Base-by-base conservation (phyloP, 331 rosid species). In the Stylosanthes scabra region DNA sequence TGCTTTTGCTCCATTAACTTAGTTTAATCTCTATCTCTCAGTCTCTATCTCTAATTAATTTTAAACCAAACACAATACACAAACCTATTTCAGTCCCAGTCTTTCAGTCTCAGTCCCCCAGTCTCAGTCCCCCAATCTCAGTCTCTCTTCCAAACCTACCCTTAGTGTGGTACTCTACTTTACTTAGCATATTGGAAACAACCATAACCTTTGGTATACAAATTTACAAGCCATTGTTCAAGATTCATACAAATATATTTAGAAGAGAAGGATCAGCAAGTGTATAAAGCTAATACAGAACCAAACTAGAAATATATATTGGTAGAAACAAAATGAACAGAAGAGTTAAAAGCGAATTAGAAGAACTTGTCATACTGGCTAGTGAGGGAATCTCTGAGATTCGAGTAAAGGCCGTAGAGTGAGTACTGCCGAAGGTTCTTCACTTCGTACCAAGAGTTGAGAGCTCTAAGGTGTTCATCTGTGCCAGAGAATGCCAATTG, bases 381-480 rank as follows among this genome's bases (percentile, higher is more conserved):
- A 46, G 90, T 85, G 68, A 89, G 96, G 27, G 95, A 89, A 77
- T 75, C 85, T 80, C 69, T 89, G 66, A 89, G 86, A 78, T 89
- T 85, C 15, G 92, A 89, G 67, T 89, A 89, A 41, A 89, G 83
- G 63, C 81, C 83, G 61, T 72, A 85, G 68, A 89, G 90, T 41
- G 96, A 89, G 76, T 89, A 89, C 58, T 89, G 96, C 10, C 89
- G 81, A 75, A 89, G 92, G 61, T 89, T 89, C 81, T 83, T 78
- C 41, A 85, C 96, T 84, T 89, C 92, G 69, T 89, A 87, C 96
- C 96, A 89, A 40, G 96, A 85, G 70, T 87, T 89, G 66, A 89
- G 87, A 15, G 74, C 87, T 13, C 82, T 51, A 29, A 89, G 89
- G 73, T 89, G 87, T 69, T 85, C 87, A 27, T 89, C 96, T 7